Conservation (phyloP, 805 yeast species). For the Diddensiella santjacobensis region DNA sequence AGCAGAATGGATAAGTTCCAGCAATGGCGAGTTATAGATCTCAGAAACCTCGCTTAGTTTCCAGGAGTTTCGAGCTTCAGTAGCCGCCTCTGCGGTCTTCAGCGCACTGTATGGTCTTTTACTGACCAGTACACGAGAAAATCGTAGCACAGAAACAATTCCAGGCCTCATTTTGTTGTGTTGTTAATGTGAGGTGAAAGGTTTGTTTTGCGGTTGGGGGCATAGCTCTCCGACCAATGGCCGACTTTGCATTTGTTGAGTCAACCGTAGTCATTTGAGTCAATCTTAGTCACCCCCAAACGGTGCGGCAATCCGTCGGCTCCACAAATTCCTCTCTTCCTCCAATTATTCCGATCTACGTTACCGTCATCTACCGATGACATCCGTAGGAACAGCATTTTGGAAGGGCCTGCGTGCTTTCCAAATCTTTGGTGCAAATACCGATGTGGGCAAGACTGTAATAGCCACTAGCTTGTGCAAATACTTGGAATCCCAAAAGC, state of each 20-base stretch:
- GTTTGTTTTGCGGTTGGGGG: too few relatives aligned
- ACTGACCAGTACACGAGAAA: not conserved
- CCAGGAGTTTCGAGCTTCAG: conserved; percentile 41
- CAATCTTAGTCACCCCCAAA: not conserved
- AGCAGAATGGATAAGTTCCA: conserved; percentile 56
- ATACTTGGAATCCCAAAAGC: not conserved
- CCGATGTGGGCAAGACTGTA: conserved; percentile 28
- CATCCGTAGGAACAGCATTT: conserved; percentile 2
- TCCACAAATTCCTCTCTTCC: too few relatives aligned
- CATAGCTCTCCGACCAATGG: not conserved
- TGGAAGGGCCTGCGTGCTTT: conserved; percentile 13
- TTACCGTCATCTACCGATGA: too few relatives aligned
- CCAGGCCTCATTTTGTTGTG: not conserved
- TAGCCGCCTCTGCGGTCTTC: conserved; percentile 1
- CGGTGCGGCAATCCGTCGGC: too few relatives aligned
- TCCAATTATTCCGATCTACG: too few relatives aligned
- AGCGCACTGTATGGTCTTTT: conserved; percentile 2
- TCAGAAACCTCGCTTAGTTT: conserved; percentile 54
- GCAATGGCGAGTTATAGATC: conserved; percentile 62
- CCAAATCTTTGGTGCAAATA: conserved; percentile 27
- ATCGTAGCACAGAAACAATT: not conserved
- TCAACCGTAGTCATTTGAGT: conserved; percentile 4
- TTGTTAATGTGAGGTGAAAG: not conserved
- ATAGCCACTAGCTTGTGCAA: conserved; percentile 20
- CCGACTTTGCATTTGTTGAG: not conserved